phyloP scores from a whole-genome alignment of 331 rosid genomes.

The Telfairia occidentalis region DNA sequence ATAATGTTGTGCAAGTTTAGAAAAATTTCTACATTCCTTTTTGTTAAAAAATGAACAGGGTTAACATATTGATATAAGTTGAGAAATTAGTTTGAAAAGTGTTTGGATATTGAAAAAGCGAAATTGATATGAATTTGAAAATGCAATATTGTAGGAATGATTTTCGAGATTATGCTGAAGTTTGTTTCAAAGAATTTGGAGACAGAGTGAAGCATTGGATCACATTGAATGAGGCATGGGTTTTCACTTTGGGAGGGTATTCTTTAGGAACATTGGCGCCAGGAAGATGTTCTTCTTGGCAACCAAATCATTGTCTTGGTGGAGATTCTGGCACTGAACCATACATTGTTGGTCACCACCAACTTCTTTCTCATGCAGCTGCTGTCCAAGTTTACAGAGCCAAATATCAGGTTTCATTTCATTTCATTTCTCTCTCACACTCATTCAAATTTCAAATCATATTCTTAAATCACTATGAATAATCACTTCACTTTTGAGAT shows the following conservation, averaged over 20 bases:
- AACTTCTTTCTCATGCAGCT: constrained; percentile 12
- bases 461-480: too few relatives aligned
- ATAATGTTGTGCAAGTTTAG: too few relatives aligned
- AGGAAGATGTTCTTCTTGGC: background rate
- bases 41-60: too few relatives aligned
- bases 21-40: too few relatives aligned
- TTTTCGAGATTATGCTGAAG: constrained; percentile 10
- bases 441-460: too few relatives aligned
- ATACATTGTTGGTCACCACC: background rate
- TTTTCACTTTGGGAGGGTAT: background rate
- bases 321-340: constrained; percentile 18
- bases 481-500: background rate
- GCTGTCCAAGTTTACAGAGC: constrained; percentile 5
- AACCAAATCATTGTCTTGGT: background rate
- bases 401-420: constrained; percentile 26
- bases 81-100: too few relatives aligned
- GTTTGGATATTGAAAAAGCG: too few relatives aligned
- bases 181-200: constrained; percentile 10
- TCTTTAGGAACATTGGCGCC: background rate
- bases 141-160: background rate
- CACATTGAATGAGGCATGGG: constrained; percentile 4
- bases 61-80: too few relatives aligned
- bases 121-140: background rate
- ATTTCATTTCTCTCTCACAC: too few relatives aligned
- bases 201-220: constrained; percentile 16